These are phyloP conservation scores for Phytophthora pseudosyringae DNA, from an alignment of 352 stramenopile species.

Conservation along the genomic window DNA sequence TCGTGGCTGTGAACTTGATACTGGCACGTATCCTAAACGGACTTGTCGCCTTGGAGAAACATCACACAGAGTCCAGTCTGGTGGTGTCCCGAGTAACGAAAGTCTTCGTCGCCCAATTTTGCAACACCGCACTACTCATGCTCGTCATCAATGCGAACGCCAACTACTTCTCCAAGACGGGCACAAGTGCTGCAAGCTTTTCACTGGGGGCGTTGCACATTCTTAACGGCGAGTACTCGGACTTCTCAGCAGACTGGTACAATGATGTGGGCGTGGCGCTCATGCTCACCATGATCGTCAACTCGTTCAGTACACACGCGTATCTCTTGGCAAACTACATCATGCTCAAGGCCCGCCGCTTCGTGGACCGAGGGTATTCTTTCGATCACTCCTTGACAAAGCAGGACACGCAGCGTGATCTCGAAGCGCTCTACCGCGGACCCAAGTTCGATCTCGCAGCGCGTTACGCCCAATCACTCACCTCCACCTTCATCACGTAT, in stretches of 20 bases:
- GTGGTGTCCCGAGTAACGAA: constrained; percentile 81
- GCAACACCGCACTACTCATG: constrained; percentile 80
- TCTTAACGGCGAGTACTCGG: constrained; percentile 76
- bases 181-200: constrained; percentile 24
- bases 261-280: constrained; percentile 79
- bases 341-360: constrained; percentile 54
- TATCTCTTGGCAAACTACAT: constrained; percentile 70
- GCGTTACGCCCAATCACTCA: constrained; percentile 80
- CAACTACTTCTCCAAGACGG: constrained; percentile 60
- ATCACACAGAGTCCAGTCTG: constrained; percentile 77
- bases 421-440: constrained; percentile 79
- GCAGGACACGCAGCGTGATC: constrained; percentile 86
- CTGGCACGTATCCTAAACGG: constrained; percentile 70
- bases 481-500: constrained; percentile 83
- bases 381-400: constrained; percentile 69
- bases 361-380: constrained; percentile 62
- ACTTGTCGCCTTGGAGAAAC: constrained; percentile 77
- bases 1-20: constrained; percentile 74
- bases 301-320: constrained; percentile 73
- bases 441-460: constrained; percentile 78
- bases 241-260: constrained; percentile 83
- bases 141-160: constrained; percentile 85
- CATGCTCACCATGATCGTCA: constrained; percentile 88
- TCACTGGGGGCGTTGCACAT: constrained; percentile 49
- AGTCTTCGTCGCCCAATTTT: constrained; percentile 83